Evolutionary conservation across 768 basidiomycete species (phyloP).

Genomic region (Tylopilus subfusipes): DNA sequence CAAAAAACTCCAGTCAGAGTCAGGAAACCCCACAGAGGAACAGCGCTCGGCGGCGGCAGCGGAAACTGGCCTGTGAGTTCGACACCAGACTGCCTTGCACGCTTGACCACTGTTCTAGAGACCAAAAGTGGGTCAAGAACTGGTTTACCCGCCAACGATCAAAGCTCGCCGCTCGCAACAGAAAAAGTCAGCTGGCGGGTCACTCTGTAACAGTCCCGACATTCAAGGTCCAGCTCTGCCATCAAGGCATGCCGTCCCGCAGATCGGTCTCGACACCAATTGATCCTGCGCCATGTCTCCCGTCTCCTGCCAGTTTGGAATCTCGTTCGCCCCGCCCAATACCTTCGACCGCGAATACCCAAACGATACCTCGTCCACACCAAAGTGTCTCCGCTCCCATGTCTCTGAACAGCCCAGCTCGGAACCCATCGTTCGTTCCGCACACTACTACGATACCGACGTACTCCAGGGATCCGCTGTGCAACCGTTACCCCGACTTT

Average conservation of each 20-base stretch:
- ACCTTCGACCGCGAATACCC: background rate
- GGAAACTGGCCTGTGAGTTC: slow-evolving; percentile 33
- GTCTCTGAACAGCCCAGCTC: background rate
- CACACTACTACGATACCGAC: slow-evolving; percentile 2
- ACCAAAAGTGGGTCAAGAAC: slow-evolving; percentile 28
- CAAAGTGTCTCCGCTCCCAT: slow-evolving; percentile 1
- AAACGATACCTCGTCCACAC: background rate
- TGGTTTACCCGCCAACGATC: slow-evolving; percentile 31
- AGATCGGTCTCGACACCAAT: slow-evolving; percentile 2
- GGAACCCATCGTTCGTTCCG: background rate
- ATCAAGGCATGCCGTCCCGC: background rate
- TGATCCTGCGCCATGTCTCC: background rate
- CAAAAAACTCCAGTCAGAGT: slow-evolving; percentile 21
- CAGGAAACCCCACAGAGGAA: slow-evolving; percentile 21
- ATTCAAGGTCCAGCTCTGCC: slow-evolving; percentile 13
- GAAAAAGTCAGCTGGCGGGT: background rate
- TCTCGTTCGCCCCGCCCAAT: background rate
- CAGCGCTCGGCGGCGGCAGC: slow-evolving; percentile 19
- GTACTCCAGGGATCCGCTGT: slow-evolving; percentile 32
- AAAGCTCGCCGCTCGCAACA: slow-evolving; percentile 13
- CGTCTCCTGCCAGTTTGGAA: background rate
- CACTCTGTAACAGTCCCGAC: slow-evolving; percentile 1
- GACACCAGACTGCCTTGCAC: slow-evolving; percentile 1
- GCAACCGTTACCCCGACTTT: slow-evolving; percentile 32
- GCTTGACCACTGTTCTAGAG: slow-evolving; percentile 16